phyloP scores from a whole-genome alignment of 495 filamentous ascomycete species.

The Jackrogersella multiformis region DNA sequence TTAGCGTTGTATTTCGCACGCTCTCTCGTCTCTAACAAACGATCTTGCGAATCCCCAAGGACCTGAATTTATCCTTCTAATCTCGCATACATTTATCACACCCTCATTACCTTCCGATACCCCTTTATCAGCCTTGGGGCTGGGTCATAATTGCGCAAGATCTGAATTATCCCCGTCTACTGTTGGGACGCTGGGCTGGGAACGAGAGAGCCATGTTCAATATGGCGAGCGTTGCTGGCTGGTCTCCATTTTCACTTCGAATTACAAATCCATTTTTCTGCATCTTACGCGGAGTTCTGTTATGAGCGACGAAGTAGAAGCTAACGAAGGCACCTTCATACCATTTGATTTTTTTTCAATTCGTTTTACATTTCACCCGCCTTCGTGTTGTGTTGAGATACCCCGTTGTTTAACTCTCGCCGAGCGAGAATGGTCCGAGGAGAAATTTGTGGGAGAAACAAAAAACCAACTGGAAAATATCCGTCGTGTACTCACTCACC shows the following conservation, averaged over 20 bases:
- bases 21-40: constrained; percentile 15
- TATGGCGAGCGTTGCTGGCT: constrained; percentile 43
- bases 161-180: constrained; percentile 14
- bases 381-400: constrained; percentile 47
- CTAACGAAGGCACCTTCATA: constrained; percentile 45
- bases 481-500: constrained; percentile 26
- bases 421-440: constrained; percentile 44
- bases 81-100: constrained; percentile 28
- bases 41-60: constrained; percentile 32
- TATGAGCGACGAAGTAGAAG: constrained; percentile 36
- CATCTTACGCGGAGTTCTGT: constrained; percentile 41
- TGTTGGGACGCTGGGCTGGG: constrained; percentile 11
- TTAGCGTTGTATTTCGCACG: not conserved
- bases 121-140: constrained; percentile 30
- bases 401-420: constrained; percentile 48
- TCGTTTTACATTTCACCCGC: constrained; percentile 34
- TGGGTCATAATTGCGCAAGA: constrained; percentile 35
- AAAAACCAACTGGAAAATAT: constrained; percentile 18
- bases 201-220: constrained; percentile 20
- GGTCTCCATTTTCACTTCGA: constrained; percentile 40
- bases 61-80: constrained; percentile 31
- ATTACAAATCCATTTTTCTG: constrained; percentile 29
- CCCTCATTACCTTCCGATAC: constrained; percentile 35
- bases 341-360: constrained; percentile 37
- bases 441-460: constrained; percentile 34